Percentiles rank a stretch among this genome's conserved stretches.
Evolutionary conservation across 352 stramenopile genomes (phyloP).

Genomic region (Halophytophthora batemanensis): DNA sequence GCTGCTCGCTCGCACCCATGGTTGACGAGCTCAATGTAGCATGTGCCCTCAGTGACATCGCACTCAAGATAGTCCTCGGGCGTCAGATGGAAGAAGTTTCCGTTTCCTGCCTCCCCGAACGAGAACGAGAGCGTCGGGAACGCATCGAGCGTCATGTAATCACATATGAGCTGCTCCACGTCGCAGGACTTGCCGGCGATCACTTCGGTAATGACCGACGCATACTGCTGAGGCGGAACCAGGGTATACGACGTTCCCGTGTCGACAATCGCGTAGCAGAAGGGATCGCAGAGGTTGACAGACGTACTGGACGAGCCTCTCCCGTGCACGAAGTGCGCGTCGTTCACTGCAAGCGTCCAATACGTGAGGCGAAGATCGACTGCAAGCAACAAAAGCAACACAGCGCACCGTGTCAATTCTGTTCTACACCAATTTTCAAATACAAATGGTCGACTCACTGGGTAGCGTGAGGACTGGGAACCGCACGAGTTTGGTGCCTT

Average conservation of each 20-base stretch:
- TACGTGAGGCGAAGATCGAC: constrained; percentile 34
- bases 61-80: constrained; percentile 45
- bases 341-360: constrained; percentile 47
- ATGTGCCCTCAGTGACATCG: constrained; percentile 13
- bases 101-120: constrained; percentile 14
- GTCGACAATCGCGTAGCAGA: constrained; percentile 60
- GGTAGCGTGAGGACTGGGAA: constrained; percentile 40
- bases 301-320: neutral
- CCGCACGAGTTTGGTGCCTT: constrained; percentile 27
- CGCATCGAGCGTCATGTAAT: constrained; percentile 15
- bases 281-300: constrained; percentile 27
- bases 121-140: constrained; percentile 56
- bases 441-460: constrained; percentile 11
- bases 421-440: neutral
- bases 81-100: constrained; percentile 41
- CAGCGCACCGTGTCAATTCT: constrained; percentile 1
- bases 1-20: constrained; percentile 24
- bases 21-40: constrained; percentile 44
- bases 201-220: constrained; percentile 35
- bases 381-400: constrained; percentile 5
- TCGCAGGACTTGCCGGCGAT: constrained; percentile 30
- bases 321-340: constrained; percentile 27
- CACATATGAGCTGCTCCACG: constrained; percentile 24
- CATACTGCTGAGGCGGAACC: constrained; percentile 35
- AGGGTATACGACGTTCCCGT: constrained; percentile 51